A percentile compares a stretch with the other conserved stretches of the same genome.
Conservation (phyloP, 306 rosid genomes). For the Lathyrus sativus region DNA sequence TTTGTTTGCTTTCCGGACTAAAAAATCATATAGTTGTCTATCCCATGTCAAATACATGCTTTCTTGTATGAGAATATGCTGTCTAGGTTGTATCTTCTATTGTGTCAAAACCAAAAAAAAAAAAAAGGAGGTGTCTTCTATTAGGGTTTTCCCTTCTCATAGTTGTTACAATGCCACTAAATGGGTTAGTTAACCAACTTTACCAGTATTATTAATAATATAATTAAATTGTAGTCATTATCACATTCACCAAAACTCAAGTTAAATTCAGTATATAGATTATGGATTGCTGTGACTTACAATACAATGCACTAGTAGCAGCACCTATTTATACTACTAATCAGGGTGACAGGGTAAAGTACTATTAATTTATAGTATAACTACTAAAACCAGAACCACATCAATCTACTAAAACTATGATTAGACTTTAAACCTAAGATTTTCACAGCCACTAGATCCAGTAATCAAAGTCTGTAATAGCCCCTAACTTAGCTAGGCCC, state of each 20-base stretch:
- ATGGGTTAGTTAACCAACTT: background rate
- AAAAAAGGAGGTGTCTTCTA: too few species aligned
- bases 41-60: background rate
- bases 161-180: background rate
- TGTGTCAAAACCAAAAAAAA: too few species aligned
- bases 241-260: background rate
- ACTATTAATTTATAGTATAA: background rate
- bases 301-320: slow-evolving; percentile 6
- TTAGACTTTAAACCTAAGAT: background rate
- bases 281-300: background rate
- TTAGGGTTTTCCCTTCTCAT: background rate
- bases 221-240: slow-evolving; percentile 4
- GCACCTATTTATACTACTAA: background rate
- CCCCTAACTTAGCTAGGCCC: background rate
- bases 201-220: background rate
- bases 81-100: background rate
- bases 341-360: background rate
- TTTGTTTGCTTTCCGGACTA: background rate
- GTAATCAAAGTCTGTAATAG: slow-evolving; percentile 1
- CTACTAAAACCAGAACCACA: background rate
- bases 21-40: background rate
- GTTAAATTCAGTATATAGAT: background rate
- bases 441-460: background rate
- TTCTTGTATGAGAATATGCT: background rate
- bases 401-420: background rate